phyloP scores from a whole-genome alignment of 306 rosid species.

The Prunus kanzakura region DNA sequence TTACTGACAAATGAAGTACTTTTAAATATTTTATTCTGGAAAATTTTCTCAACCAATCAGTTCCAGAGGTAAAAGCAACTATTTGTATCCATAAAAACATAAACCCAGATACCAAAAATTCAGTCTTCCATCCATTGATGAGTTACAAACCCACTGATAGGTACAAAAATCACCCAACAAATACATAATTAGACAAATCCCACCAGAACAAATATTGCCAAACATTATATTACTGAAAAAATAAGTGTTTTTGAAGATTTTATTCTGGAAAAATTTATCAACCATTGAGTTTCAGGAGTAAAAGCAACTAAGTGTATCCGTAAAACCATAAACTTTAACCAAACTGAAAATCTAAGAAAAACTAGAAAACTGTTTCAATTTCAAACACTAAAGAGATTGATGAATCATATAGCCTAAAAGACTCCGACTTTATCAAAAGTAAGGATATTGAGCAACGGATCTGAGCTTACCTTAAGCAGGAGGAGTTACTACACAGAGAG shows the following conservation, averaged over 20 bases:
- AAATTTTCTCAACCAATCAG: too few species aligned
- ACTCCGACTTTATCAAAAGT: not conserved
- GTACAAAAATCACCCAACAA: not conserved
- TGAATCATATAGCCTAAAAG: not conserved
- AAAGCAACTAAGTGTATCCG: not conserved
- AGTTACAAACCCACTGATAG: not conserved
- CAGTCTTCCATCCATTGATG: not conserved
- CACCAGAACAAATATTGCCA: not conserved
- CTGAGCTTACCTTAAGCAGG: slow-evolving; percentile 1
- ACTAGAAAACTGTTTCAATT: not conserved
- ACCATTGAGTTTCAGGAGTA: not conserved
- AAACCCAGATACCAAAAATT: not conserved
- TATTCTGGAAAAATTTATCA: too few species aligned
- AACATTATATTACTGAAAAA: not conserved
- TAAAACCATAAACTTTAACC: not conserved
- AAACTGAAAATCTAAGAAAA: not conserved
- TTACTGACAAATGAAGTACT: not conserved
- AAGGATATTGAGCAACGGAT: not conserved
- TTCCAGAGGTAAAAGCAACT: not conserved
- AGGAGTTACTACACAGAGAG: not conserved
- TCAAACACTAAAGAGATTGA: not conserved
- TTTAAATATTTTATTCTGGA: not conserved
- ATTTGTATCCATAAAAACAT: not conserved
- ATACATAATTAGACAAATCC: not conserved
- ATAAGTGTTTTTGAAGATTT: not conserved